Evolutionary conservation across 208 protist species (phyloP).

Genomic region (Histomonas meleagridis): DNA sequence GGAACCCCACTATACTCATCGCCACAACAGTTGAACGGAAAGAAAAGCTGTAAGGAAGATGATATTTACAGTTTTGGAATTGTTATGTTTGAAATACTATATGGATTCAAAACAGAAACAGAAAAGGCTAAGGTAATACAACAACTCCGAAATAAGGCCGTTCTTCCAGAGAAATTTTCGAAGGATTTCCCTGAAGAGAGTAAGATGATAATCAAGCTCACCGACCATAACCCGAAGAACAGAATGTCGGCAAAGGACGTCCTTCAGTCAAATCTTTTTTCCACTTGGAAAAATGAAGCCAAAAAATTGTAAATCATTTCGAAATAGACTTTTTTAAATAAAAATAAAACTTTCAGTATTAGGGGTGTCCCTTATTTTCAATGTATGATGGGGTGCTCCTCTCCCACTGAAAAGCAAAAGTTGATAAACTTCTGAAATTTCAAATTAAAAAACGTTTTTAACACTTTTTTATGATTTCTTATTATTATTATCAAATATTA

Average conservation of each 20-base stretch:
- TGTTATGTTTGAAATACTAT: not conserved
- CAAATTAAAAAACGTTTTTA: too few relatives aligned
- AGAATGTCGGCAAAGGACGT: not conserved
- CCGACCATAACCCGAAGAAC: not conserved
- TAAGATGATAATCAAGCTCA: not conserved
- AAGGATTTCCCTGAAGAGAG: not conserved
- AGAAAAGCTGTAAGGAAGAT: not conserved
- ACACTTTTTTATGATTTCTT: too few relatives aligned
- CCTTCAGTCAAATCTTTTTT: not conserved
- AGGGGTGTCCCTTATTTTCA: too few relatives aligned
- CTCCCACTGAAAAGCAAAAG: too few relatives aligned
- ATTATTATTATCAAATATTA: too few relatives aligned
- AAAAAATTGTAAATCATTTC: too few relatives aligned
- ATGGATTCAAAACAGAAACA: not conserved
- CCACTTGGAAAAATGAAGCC: not conserved
- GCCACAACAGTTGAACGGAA: not conserved
- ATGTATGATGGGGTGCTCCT: too few relatives aligned
- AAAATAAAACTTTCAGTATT: too few relatives aligned
- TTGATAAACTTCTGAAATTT: too few relatives aligned
- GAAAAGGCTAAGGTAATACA: not conserved
- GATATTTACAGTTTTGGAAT: constrained; percentile 32
- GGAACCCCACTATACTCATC: constrained; percentile 25
- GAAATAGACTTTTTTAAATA: too few relatives aligned
- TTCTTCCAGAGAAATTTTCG: not conserved
- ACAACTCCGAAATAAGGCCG: not conserved